phyloP scores from a whole-genome alignment of 1,284 basidiomycete genomes.

The Cutaneotrichosporon cavernicola region DNA sequence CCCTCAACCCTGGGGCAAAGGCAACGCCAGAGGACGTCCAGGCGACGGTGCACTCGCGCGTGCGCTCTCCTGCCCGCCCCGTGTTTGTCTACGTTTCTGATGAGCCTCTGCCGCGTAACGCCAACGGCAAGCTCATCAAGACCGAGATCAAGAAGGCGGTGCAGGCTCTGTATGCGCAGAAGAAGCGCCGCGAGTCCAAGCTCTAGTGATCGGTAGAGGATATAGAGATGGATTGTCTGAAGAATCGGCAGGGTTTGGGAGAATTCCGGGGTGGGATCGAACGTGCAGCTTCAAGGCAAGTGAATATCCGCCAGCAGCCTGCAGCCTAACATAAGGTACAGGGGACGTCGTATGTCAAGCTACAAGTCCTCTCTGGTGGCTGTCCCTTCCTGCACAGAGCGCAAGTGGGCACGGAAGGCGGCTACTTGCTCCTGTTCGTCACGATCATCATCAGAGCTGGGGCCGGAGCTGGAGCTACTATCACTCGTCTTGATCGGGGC shows the following conservation, averaged over 20 bases:
- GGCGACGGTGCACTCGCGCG: constrained; percentile 16
- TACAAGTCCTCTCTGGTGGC: no score
- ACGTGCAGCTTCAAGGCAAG: no score
- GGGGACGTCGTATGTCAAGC: no score
- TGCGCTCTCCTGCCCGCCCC: constrained; percentile 21
- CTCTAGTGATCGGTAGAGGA: not conserved
- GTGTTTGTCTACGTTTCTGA: constrained; percentile 17
- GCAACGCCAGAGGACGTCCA: constrained; percentile 14
- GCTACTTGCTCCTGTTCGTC: no score
- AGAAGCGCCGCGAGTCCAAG: constrained; percentile 11
- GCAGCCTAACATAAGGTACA: no score
- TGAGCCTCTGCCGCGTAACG: constrained; percentile 21
- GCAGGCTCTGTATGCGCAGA: constrained; percentile 10
- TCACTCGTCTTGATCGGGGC: no score
- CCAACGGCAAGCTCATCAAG: constrained; percentile 27
- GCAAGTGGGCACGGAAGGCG: no score
- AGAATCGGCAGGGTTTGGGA: not conserved
- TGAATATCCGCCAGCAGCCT: no score
- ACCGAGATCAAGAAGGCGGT: constrained; percentile 22
- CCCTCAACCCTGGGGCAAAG: constrained; percentile 25
- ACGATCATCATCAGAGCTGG: no score
- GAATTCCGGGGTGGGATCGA: not conserved
- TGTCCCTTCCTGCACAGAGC: no score
- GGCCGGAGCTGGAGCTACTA: no score
- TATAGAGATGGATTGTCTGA: not conserved